Conservation (phyloP, 495 filamentous ascomycete species). For the Tuber calosporum region DNA sequence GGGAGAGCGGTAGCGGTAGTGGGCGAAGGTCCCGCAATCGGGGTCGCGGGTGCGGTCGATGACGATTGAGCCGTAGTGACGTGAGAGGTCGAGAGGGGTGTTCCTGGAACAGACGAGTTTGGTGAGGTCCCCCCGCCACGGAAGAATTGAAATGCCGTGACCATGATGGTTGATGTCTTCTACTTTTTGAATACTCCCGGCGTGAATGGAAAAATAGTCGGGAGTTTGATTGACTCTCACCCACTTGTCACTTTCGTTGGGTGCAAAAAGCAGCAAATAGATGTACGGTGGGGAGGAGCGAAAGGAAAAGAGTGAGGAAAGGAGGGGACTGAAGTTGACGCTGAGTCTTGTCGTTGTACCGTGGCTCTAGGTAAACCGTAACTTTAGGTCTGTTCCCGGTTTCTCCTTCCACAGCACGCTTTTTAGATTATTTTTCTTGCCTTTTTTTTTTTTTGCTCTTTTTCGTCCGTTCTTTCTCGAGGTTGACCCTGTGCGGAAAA, state of each 20-base stretch:
- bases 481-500: slow-evolving; percentile 21
- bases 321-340: slow-evolving; percentile 9
- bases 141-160: slow-evolving; percentile 38
- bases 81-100: slow-evolving; percentile 32
- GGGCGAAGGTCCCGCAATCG: slow-evolving; percentile 25
- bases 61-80: slow-evolving; percentile 28
- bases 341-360: slow-evolving; percentile 3
- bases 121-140: slow-evolving; percentile 34
- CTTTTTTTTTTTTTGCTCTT: slow-evolving; percentile 23
- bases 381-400: slow-evolving; percentile 5
- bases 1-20: slow-evolving; percentile 25
- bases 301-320: slow-evolving; percentile 5
- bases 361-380: background rate
- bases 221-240: background rate
- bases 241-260: background rate
- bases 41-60: slow-evolving; percentile 31
- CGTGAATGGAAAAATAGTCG: background rate
- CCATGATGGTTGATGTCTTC: slow-evolving; percentile 25
- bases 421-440: slow-evolving; percentile 18
- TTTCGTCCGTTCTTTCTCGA: slow-evolving; percentile 36
- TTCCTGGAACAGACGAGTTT: slow-evolving; percentile 29
- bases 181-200: slow-evolving; percentile 7
- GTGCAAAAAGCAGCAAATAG: background rate
- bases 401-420: slow-evolving; percentile 16
- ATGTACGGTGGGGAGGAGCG: slow-evolving; percentile 6